These are phyloP conservation scores for Mycena kentingensis DNA, from an alignment of 768 basidiomycete species.

Conservation along the genomic window DNA sequence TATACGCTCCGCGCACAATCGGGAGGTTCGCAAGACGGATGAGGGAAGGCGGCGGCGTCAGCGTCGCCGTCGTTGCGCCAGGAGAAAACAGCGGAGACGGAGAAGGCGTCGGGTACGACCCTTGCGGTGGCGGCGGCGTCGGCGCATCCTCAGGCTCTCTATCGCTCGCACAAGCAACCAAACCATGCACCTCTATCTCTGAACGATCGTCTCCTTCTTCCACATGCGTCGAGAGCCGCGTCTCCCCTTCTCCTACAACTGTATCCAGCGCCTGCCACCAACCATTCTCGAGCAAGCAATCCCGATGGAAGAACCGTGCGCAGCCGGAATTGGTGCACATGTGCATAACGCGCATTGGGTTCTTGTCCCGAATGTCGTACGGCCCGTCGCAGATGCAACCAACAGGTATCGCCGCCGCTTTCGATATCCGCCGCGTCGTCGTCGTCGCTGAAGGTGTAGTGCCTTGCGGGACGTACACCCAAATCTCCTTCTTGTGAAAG, in stretches of 20 bases:
- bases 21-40: slow-evolving; percentile 15
- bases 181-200: too few relatives aligned
- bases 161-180: too few relatives aligned
- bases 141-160: background rate
- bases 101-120: background rate
- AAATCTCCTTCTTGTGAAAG: background rate
- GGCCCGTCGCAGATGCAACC: slow-evolving; percentile 13
- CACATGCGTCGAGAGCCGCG: background rate
- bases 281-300: slow-evolving; percentile 6
- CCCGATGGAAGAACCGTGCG: slow-evolving; percentile 10
- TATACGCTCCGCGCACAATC: slow-evolving; percentile 16
- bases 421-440: background rate
- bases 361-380: slow-evolving; percentile 2
- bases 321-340: slow-evolving; percentile 16
- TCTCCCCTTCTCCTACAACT: background rate
- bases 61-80: too few relatives aligned
- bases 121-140: background rate
- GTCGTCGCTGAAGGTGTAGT: background rate
- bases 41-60: background rate
- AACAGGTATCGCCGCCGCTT: background rate
- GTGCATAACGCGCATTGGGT: slow-evolving; percentile 6
- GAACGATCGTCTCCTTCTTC: background rate
- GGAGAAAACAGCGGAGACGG: background rate
- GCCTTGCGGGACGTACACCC: background rate
- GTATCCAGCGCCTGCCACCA: slow-evolving; percentile 5